A percentile compares a stretch with the other conserved stretches of the same genome.
phyloP scores from a whole-genome alignment of 768 basidiomycete genomes.

The Tylopilus vinaceipallidus region DNA sequence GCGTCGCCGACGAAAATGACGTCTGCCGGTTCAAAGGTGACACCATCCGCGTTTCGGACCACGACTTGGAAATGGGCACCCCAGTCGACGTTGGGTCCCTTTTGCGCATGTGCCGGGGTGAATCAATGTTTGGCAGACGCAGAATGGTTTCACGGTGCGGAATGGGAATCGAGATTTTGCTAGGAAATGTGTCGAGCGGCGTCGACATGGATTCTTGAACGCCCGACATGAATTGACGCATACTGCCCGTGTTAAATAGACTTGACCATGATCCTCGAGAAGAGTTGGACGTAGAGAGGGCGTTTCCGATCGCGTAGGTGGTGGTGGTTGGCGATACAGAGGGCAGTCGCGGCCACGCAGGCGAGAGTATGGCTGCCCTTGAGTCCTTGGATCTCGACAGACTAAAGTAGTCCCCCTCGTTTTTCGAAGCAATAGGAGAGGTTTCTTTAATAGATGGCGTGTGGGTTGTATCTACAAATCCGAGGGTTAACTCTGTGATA shows the following conservation, averaged over 20 bases:
- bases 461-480: background rate
- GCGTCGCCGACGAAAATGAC: constrained; percentile 43
- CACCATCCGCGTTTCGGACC: constrained; percentile 48
- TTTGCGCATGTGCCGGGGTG: constrained; percentile 28
- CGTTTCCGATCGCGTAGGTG: constrained; percentile 36
- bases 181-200: constrained; percentile 31
- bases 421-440: constrained; percentile 20
- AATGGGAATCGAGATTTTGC: constrained; percentile 25
- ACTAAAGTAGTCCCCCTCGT: constrained; percentile 60
- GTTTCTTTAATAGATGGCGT: constrained; percentile 20
- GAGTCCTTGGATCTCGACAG: constrained; percentile 36
- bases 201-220: constrained; percentile 50
- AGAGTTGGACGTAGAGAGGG: constrained; percentile 53
- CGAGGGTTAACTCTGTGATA: background rate
- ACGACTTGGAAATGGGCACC: constrained; percentile 47
- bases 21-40: constrained; percentile 28
- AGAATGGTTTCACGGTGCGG: constrained; percentile 20
- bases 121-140: constrained; percentile 26
- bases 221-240: constrained; percentile 68
- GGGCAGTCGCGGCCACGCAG: constrained; percentile 51
- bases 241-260: constrained; percentile 61
- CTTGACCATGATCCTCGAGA: constrained; percentile 83
- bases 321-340: constrained; percentile 42
- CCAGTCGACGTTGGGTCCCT: constrained; percentile 28
- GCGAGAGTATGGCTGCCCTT: constrained; percentile 42